These are phyloP conservation scores for Leptographium procerum DNA, from an alignment of 2,329 filamentous ascomycete species.

Conservation along the genomic window DNA sequence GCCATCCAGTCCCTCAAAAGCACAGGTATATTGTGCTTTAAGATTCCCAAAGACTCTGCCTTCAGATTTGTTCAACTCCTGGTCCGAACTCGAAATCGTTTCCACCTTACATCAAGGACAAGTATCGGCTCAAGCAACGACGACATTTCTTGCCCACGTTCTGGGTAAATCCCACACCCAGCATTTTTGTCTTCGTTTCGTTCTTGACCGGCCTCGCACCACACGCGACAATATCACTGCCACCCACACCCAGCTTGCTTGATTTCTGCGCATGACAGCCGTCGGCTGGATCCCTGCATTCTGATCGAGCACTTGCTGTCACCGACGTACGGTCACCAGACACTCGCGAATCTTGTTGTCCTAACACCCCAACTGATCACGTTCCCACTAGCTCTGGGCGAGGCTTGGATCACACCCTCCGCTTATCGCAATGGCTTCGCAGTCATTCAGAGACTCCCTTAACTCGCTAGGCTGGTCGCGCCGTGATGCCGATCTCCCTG, in stretches of 20 bases:
- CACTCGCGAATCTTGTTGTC: not conserved
- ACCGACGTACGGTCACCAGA: not conserved
- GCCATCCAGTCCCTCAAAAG: not conserved
- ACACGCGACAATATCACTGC: not conserved
- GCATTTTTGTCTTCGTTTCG: too few relatives aligned
- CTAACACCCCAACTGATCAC: not conserved
- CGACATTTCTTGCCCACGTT: too few relatives aligned
- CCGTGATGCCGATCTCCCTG: constrained; percentile 64
- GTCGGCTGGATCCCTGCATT: not conserved
- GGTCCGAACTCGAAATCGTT: too few relatives aligned
- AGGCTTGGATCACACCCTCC: too few relatives aligned
- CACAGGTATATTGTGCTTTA: not conserved
- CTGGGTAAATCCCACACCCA: too few relatives aligned
- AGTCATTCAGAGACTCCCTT: constrained; percentile 86
- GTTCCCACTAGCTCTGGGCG: not conserved
- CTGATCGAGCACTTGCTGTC: not conserved
- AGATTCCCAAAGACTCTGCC: not conserved
- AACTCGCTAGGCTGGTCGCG: constrained; percentile 92
- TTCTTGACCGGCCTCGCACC: not conserved
- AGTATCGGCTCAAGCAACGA: too few relatives aligned
- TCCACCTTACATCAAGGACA: too few relatives aligned
- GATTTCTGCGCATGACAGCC: not conserved
- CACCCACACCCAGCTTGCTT: not conserved
- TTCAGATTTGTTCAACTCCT: too few relatives aligned
- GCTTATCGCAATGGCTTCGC: constrained; percentile 57